Evolutionary conservation across 805 yeast genomes (phyloP), one percentile per base, ranked within the genome.

Genomic region (Dipodascopsis tothii): DNA sequence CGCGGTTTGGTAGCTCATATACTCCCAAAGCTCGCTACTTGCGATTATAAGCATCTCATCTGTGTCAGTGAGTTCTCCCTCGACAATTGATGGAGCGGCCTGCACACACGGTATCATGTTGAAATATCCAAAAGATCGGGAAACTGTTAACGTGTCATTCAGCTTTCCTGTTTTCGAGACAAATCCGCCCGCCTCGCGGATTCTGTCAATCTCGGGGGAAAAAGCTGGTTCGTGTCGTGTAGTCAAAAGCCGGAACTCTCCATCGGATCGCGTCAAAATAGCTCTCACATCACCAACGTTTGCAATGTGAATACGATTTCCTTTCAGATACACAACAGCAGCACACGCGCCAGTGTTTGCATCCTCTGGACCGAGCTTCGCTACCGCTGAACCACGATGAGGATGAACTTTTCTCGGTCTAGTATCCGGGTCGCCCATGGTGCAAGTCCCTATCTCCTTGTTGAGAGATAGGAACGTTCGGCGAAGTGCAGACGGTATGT

Each of bases 241-340:
- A 1, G 95, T 82, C 34, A 92, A 66, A 3, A 77, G 67, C n/a
- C 71, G 67, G 60, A 76, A 81, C 39, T 85, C 90, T 23, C 97
- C 96, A 62, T 84, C 86, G 33, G 77, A 75, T 46, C 81, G 75
- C 5, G 94, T 79, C 40, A 90, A 61, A 39, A 92, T 69, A 1
- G 86, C 88, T 72, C 81, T 81, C 2, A 85, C 78, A 57, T 92
- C 96, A 56, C 99, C 99, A 43, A 85, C 75, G 51, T 88, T 88
- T 2, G 96, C 96, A 20, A 87, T 73, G 61, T 80, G 86, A 19
- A 87, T 60, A 43, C 69, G 72, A 41, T 75, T 74, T 17, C 81
- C 94, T 48, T 77, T 77, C 54, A 90, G 72, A 60, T 85, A 92
- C 11, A 86, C 70, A 9, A 86, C 78, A 0, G 96, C 80, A 0